phyloP scores from a whole-genome alignment of 495 filamentous ascomycete genomes.

The Diplogelasinospora grovesii region DNA sequence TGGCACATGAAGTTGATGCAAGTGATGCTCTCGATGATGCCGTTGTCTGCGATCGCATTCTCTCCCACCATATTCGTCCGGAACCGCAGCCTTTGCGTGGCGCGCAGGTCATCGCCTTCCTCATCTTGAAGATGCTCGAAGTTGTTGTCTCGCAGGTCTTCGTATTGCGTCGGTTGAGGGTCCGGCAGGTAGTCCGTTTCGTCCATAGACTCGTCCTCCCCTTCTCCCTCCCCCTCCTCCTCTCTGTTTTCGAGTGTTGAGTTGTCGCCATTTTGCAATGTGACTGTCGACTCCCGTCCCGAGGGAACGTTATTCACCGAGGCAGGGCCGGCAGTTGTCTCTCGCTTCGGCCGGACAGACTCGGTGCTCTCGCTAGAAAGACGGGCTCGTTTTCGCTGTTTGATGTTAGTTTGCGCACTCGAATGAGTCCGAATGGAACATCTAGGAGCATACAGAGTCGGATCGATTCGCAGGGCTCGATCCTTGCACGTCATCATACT shows the following conservation, averaged over 20 bases:
- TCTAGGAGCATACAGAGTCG: no score
- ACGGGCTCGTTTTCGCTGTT: conserved; percentile 39
- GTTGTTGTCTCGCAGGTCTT: conserved; percentile 42
- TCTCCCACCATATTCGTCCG: conserved; percentile 48
- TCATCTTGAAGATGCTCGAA: conserved; percentile 48
- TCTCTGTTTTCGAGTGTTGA: no score
- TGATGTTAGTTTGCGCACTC: no score
- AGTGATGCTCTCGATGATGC: conserved; percentile 73
- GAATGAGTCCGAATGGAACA: no score
- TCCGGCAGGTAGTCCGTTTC: conserved; percentile 8
- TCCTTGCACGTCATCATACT: conserved; percentile 39
- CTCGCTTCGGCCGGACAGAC: conserved; percentile 9
- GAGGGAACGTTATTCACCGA: no score
- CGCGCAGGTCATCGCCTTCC: conserved; percentile 55
- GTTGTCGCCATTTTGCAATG: no score
- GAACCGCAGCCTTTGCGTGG: conserved; percentile 62
- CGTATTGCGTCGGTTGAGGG: conserved; percentile 43
- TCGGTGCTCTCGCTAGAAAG: no score
- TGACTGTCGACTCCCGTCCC: no score
- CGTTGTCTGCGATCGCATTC: conserved; percentile 73
- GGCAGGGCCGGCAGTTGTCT: no score
- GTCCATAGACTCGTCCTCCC: conserved; percentile 32
- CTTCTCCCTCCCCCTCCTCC: no score
- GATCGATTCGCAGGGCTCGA: no score
- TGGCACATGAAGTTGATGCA: conserved; percentile 98